Percentiles rank a stretch among this genome's conserved stretches.
These are phyloP conservation scores for Pterocarpus santalinus DNA, from an alignment of 306 rosid species.

Conservation along the genomic window DNA sequence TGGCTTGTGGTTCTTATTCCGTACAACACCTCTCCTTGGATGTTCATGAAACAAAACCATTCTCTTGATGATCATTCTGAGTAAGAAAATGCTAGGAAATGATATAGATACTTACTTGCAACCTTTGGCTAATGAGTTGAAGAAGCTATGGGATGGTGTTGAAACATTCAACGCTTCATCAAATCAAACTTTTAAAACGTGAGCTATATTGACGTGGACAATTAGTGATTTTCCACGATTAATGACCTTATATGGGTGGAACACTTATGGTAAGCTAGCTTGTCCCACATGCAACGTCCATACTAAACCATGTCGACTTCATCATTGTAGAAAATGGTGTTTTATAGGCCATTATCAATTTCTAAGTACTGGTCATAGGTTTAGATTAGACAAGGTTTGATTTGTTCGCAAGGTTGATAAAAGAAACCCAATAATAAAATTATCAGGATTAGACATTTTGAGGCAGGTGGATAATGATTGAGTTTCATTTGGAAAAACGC, in stretches of 20 bases:
- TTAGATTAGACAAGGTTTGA: not conserved
- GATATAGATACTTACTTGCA: not conserved
- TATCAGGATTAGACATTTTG: not conserved
- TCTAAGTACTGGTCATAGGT: no score
- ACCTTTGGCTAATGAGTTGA: not conserved
- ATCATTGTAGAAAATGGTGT: not conserved
- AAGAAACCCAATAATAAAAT: not conserved
- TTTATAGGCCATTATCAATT: not conserved
- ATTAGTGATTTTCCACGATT: not conserved
- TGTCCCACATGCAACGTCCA: not conserved
- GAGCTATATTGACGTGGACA: not conserved
- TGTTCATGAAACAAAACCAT: not conserved
- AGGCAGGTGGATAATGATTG: no score
- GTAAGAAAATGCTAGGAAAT: no score
- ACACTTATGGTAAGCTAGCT: no score
- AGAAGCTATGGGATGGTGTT: not conserved
- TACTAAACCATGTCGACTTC: not conserved
- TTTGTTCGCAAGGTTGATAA: not conserved
- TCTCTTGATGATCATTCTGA: not conserved
- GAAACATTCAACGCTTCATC: not conserved
- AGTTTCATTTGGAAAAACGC: not conserved
- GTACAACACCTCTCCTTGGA: not conserved
- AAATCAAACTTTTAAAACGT: not conserved
- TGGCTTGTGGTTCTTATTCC: not conserved
- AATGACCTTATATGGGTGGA: not conserved